phyloP scores from a whole-genome alignment of 176 grass and related monocot genomes.

The Paspalum notatum region DNA sequence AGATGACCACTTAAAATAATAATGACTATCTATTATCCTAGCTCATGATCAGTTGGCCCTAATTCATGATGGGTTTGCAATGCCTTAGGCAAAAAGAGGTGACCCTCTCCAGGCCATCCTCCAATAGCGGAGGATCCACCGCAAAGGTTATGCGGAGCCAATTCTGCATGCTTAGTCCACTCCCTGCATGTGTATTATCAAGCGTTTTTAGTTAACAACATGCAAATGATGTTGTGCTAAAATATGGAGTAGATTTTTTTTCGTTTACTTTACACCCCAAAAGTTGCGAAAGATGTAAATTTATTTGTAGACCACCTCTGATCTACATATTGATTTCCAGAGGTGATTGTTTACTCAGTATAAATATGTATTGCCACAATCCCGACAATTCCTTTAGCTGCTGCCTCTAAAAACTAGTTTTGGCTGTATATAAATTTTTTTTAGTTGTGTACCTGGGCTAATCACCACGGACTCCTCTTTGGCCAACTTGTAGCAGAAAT shows the following conservation, averaged over 20 bases:
- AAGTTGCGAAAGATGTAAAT: too few relatives aligned
- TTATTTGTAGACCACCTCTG: too few relatives aligned
- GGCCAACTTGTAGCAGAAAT: conserved; percentile 72
- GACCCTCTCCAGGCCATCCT: conserved; percentile 59
- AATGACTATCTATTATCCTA: neutral
- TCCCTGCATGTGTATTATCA: conserved; percentile 40
- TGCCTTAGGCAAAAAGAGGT: conserved; percentile 73
- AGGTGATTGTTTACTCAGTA: too few relatives aligned
- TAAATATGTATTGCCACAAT: too few relatives aligned
- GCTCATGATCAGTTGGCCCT: neutral
- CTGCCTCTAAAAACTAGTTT: too few relatives aligned
- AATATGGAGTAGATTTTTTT: too few relatives aligned
- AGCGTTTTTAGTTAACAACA: neutral
- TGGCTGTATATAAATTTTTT: too few relatives aligned
- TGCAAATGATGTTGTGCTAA: too few relatives aligned
- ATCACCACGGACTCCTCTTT: conserved; percentile 67
- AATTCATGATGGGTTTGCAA: neutral
- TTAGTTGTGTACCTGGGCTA: conserved; percentile 40
- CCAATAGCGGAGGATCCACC: conserved; percentile 41
- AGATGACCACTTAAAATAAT: neutral
- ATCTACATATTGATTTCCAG: too few relatives aligned
- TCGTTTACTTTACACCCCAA: too few relatives aligned
- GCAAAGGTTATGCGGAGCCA: conserved; percentile 72
- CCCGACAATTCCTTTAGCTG: too few relatives aligned
- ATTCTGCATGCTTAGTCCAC: conserved; percentile 56